Evolutionary conservation across 257 asterid species (phyloP), one percentile per base, ranked within the genome.

Genomic region (Fraxinus quadrangulata): DNA sequence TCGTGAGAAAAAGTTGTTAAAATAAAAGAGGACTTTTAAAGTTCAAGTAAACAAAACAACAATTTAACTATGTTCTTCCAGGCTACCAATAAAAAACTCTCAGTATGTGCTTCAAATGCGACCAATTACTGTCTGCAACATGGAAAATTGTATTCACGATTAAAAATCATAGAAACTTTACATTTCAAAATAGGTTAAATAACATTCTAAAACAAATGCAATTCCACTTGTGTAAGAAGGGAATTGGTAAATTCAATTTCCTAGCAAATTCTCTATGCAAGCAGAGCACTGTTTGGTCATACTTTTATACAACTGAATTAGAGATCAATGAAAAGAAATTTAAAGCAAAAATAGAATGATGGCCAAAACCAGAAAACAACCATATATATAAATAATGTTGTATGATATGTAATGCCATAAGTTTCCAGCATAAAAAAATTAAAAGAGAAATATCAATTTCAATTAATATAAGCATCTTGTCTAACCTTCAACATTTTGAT

Each of bases 401-500:
- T 47, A 11, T 19, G 26, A 10, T 6, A 19, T 54, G 9, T 5
- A 19, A 17, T 54, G 9, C 11, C 2, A 24, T 6, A 54, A 5
- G 24, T 24, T 54, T 6, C 65, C 24, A 54, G 65, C 65, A 54
- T 54, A 17, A 17, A 21, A 16, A 54, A n/a, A n/a, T 54, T 2
- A 47, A 47, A 47, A 47, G 56, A 47, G 56, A 47, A 47, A 47
- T 23, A 19, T 56, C 4, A 4, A 56, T 54, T 17, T 54, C 24
- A 21, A 5, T 54, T 26, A 54, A 69, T 68, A 71, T 56, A 81
- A 37, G 30, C 21, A 19, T 37, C 54, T n/a, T 56, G 73, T 36
- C 84, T 77, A 54, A 94, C 98, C 98, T 94, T 92, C 82, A 94
- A 86, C 21, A 87, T 88, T 77, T 86, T 89, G 77, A 94, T 94